These are phyloP conservation scores for Magnusiomyces suaveolens DNA, from an alignment of 1,139 yeast genomes.

Conservation along the genomic window DNA sequence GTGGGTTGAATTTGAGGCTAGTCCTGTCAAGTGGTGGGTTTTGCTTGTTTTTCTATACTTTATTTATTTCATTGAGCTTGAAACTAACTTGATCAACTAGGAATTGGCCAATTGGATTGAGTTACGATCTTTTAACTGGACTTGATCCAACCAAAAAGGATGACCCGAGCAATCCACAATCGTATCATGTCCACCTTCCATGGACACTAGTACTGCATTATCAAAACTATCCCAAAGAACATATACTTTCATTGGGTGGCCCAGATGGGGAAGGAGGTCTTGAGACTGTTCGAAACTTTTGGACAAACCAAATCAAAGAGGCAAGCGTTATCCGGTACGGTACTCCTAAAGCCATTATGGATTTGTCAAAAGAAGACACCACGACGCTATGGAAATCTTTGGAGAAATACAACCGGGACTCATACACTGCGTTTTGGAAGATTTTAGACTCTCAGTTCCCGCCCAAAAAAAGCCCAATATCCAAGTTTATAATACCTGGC, in stretches of 20 bases:
- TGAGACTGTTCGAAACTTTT: conserved; percentile 39
- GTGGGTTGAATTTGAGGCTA: conserved; percentile 4
- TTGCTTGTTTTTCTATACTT: not conserved
- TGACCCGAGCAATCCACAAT: conserved; percentile 3
- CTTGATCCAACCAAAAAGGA: conserved; percentile 28
- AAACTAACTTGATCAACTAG: conserved; percentile 10
- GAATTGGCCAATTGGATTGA: conserved; percentile 70
- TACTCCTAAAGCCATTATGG: conserved; percentile 65
- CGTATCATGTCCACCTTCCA: conserved; percentile 3
- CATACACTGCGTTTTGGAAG: conserved; percentile 29
- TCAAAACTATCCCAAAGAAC: conserved; percentile 43
- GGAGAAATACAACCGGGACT: conserved; percentile 19
- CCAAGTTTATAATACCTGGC: conserved; percentile 7
- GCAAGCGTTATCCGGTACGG: conserved; percentile 59
- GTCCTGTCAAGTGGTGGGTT: conserved; percentile 2
- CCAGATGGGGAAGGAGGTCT: conserved; percentile 20
- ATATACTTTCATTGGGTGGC: conserved; percentile 45
- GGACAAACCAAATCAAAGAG: conserved; percentile 75
- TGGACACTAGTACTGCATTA: conserved; percentile 30
- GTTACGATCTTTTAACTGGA: conserved; percentile 46
- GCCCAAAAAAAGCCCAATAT: conserved; percentile 7
- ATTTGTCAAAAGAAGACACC: conserved; percentile 53
- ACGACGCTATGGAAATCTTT: conserved; percentile 49
- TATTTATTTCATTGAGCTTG: not conserved
- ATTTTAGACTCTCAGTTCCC: conserved; percentile 37